These are phyloP conservation scores for Dactylonectria macrodidyma DNA, from an alignment of 2,329 filamentous ascomycete genomes.

Conservation along the genomic window DNA sequence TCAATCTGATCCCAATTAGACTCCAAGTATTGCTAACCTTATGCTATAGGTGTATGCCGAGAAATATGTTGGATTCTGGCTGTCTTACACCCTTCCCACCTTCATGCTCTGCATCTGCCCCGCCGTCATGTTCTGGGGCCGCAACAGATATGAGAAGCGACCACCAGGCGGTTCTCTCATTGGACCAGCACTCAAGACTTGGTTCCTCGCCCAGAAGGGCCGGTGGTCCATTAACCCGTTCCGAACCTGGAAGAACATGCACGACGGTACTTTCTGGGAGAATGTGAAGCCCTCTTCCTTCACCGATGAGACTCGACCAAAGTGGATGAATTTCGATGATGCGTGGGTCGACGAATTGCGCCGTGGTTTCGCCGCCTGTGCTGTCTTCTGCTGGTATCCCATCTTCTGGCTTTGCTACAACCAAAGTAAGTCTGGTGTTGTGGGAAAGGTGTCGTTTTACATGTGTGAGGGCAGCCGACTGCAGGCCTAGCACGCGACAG, in stretches of 20 bases:
- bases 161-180: slow-evolving; percentile 79
- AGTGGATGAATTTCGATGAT: slow-evolving; percentile 86
- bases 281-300: slow-evolving; percentile 78
- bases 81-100: slow-evolving; percentile 78
- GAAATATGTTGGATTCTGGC: slow-evolving; percentile 82
- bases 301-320: slow-evolving; percentile 66
- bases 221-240: slow-evolving; percentile 78
- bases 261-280: slow-evolving; percentile 75
- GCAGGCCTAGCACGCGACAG: too few species aligned
- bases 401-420: slow-evolving; percentile 70
- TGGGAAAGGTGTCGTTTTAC: too few species aligned
- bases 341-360: slow-evolving; percentile 83
- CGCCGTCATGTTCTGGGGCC: slow-evolving; percentile 71
- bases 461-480: too few species aligned
- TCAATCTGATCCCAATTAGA: too few species aligned
- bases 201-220: slow-evolving; percentile 75
- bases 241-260: slow-evolving; percentile 70
- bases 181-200: slow-evolving; percentile 73
- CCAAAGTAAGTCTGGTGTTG: slow-evolving; percentile 51
- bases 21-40: slow-evolving; percentile 8
- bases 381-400: slow-evolving; percentile 79
- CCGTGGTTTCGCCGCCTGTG: slow-evolving; percentile 77
- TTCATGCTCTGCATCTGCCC: slow-evolving; percentile 75
- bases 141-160: slow-evolving; percentile 69
- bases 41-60: slow-evolving; percentile 75